These are phyloP conservation scores for Cytospora schulzeri DNA, from an alignment of 2,329 filamentous ascomycete species.

Conservation along the genomic window DNA sequence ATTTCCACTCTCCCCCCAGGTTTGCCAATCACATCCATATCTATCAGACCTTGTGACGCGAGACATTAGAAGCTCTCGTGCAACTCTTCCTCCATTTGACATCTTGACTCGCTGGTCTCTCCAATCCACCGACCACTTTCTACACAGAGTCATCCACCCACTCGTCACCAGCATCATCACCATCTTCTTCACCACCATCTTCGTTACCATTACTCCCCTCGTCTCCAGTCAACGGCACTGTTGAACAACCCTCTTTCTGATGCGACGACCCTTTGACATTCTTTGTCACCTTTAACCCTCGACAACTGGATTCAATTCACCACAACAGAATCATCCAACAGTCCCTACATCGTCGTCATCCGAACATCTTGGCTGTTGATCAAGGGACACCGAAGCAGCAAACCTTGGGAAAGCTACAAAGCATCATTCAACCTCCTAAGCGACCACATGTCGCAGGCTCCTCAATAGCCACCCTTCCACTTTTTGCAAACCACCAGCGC, in stretches of 20 bases:
- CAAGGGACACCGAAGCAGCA: neutral
- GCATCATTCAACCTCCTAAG: neutral
- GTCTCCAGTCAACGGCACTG: neutral
- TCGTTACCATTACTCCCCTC: neutral
- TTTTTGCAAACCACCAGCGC: slow-evolving; percentile 3
- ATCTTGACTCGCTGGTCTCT: neutral
- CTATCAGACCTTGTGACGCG: slow-evolving; percentile 27
- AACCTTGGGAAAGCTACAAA: neutral
- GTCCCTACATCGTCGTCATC: slow-evolving; percentile 5
- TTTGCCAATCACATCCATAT: slow-evolving; percentile 22
- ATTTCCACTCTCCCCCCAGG: slow-evolving; percentile 4
- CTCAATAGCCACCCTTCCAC: slow-evolving; percentile 7
- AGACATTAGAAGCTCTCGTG: slow-evolving; percentile 25
- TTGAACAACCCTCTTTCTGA: slow-evolving; percentile 1
- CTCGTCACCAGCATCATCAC: neutral
- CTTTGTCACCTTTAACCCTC: slow-evolving; percentile 1
- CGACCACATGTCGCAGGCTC: slow-evolving; percentile 15
- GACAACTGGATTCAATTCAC: neutral
- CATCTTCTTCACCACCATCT: neutral
- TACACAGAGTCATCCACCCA: neutral
- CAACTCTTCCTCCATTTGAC: neutral
- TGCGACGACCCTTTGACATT: slow-evolving; percentile 2
- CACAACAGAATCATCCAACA: neutral
- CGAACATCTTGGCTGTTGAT: neutral
- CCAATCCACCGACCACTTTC: neutral